Evolutionary conservation across 345 rosid genomes (phyloP), one percentile per base, ranked within the genome.

Genomic region (Brassica cretica): DNA sequence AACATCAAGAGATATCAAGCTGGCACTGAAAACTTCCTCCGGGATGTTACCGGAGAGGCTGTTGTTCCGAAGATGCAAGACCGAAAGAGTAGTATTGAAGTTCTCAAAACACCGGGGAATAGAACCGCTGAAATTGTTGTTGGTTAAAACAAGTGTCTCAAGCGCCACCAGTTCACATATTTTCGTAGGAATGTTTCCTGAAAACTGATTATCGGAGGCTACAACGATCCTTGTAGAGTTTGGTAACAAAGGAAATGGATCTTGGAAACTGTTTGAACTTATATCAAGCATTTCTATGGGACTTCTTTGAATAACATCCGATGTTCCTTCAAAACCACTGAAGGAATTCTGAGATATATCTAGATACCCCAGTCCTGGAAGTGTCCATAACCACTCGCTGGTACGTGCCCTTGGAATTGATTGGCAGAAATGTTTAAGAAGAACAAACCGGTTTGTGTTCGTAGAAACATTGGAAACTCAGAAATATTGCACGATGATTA

Each of bases 81-180:
- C 10, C 1, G 5, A 14, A 5, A 76, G 30, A 1, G 21, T 5
- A 0, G 5, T 24, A 51, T 61, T 61, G 27, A 76, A 58, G 1
- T 62, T 66, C 16, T 35, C 4, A 3, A 82, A 41, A 71, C 84
- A 84, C 27, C 12, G 49, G 10, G 85, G 84, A 55, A 82, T 15
- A 11, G 21, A 46, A 7, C 84, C 84, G 12, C 5, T 77, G 33
- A 84, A 68, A 59, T 82, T 80, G 75, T 80, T 84, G 70, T 65
- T 21, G 55, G 55, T 12, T n/a, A 49, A 49, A n/a, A 49, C 55
- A 49, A 49, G 55, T n/a, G 55, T 49, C 7, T 12, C 0, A 19
- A 78, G 73, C 3, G 0, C 1, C 24, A 3, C 18, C 32, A 64
- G 5, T 21, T 39, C 14, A 15, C 53, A 46, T 46, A 46, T 33